Percentiles rank a stretch among this genome's conserved stretches.
These are phyloP conservation scores for Violaceomyces palustris DNA, from an alignment of 1,284 basidiomycete genomes.

Conservation along the genomic window DNA sequence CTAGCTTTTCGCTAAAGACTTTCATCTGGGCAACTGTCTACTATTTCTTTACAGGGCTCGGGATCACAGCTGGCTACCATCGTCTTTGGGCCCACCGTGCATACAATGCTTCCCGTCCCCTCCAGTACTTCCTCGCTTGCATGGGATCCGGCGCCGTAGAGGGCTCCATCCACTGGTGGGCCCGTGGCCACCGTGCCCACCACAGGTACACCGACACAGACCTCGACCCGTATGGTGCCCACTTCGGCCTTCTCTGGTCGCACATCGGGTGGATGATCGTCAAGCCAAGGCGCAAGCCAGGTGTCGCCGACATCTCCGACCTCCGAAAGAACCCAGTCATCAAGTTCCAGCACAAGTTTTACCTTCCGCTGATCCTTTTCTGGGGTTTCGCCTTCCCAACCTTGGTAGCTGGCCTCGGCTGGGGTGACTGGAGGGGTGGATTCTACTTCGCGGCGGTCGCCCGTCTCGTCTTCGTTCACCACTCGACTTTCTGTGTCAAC, in stretches of 20 bases:
- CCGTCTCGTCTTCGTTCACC: constrained; percentile 50
- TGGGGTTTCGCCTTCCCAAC: constrained; percentile 50
- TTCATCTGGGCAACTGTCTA: constrained; percentile 36
- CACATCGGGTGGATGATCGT: constrained; percentile 52
- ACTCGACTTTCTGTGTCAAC: constrained; percentile 53
- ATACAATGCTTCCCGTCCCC: constrained; percentile 40
- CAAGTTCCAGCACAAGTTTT: constrained; percentile 51
- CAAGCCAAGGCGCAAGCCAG: constrained; percentile 51
- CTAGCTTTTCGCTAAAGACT: constrained; percentile 31
- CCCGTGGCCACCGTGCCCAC: constrained; percentile 52
- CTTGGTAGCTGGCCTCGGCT: constrained; percentile 49
- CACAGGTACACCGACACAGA: constrained; percentile 53
- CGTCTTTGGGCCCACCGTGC: constrained; percentile 51
- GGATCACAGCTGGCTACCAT: constrained; percentile 50
- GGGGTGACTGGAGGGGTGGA: constrained; percentile 50
- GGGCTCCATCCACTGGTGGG: constrained; percentile 52
- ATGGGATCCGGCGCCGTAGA: constrained; percentile 50
- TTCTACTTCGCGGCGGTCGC: constrained; percentile 50
- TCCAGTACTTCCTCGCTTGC: constrained; percentile 47
- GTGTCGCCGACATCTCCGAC: constrained; percentile 50
- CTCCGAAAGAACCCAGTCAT: constrained; percentile 48
- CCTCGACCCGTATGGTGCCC: constrained; percentile 51
- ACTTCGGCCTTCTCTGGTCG: constrained; percentile 50
- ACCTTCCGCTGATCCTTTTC: constrained; percentile 49
- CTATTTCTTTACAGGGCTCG: constrained; percentile 51